phyloP scores from a whole-genome alignment of 768 basidiomycete species.

The Ramaria sp. region DNA sequence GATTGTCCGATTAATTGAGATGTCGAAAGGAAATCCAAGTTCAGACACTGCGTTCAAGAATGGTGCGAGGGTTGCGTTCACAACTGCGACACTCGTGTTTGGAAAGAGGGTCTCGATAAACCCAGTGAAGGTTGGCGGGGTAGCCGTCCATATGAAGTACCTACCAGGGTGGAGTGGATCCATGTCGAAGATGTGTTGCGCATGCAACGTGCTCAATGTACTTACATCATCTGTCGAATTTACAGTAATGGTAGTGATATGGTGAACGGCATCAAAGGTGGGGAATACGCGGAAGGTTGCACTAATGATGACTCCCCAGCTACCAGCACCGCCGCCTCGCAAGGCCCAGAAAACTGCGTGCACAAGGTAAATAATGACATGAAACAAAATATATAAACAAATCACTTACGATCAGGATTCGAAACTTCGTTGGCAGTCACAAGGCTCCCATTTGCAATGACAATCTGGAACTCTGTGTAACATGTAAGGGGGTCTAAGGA shows the following conservation, averaged over 20 bases:
- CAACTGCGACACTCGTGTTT: slow-evolving; percentile 11
- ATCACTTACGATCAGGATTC: slow-evolving; percentile 17
- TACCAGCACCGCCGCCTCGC: slow-evolving; percentile 15
- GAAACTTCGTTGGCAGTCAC: slow-evolving; percentile 17
- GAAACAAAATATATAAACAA: not conserved
- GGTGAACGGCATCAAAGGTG: slow-evolving; percentile 19
- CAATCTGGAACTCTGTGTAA: slow-evolving; percentile 18
- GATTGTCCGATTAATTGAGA: not conserved
- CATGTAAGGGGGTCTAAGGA: not conserved
- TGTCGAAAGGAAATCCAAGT: slow-evolving; percentile 7
- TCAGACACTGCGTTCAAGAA: slow-evolving; percentile 14
- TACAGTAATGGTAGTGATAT: slow-evolving; percentile 13
- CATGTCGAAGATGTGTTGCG: slow-evolving; percentile 26
- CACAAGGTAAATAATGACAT: not conserved
- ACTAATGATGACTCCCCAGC: slow-evolving; percentile 28
- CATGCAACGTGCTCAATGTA: slow-evolving; percentile 20
- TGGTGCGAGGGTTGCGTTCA: slow-evolving; percentile 13
- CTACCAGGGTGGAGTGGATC: slow-evolving; percentile 22
- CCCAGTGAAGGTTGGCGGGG: not conserved
- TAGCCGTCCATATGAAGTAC: slow-evolving; percentile 14
- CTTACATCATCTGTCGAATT: slow-evolving; percentile 13
- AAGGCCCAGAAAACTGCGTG: slow-evolving; percentile 6
- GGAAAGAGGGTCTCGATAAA: slow-evolving; percentile 15
- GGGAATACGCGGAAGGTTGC: slow-evolving; percentile 26
- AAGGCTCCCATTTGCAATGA: slow-evolving; percentile 21